Evolutionary conservation across 2,329 filamentous ascomycete species (phyloP), one percentile per base, ranked within the genome.

Genomic region (Pseudogymnoascus sp.): DNA sequence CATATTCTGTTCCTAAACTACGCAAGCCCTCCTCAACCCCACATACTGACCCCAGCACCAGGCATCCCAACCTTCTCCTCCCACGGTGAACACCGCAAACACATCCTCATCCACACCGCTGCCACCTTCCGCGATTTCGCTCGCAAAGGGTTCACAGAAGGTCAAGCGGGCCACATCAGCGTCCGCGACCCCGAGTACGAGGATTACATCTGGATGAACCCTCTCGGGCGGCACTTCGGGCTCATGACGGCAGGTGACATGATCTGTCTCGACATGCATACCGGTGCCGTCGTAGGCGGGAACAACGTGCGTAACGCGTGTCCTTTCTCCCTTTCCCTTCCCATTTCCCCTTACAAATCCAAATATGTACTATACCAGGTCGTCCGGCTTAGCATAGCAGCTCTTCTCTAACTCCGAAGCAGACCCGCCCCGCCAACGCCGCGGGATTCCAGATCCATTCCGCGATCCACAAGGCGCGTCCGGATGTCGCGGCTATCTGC

Each of bases 371-470:
- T 10, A 40, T 59, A 37, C 7, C 6, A 19, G 31, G 8, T 33
- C 1, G 2, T 31, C 28, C 28, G 6, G 6, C 3, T 16, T 41
- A 41, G 7, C 19, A 8, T 6, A 40, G 19, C 19, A 19, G 19
- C 19, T 19, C 11, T n/a, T 12, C 11, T 12, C 46, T 56, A 56
- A 56, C 24, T 16, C 59, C 26, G 24, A 8, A 53, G 6, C 31
- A 72, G 69, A 80, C 74, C 12, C 78, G 82, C 33, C 83, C 87
- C 1, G 81, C 82, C 56, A 91, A 91, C 72, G 82, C 83, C 3
- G 86, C 88, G 0, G 88, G 88, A 5, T 90, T 88, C 71, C 76
- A 85, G 66, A 91, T 91, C 68, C 88, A 91, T 75, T 81, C 81
- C 6, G 87, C 86, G 24, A 78, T 91, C 10, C 84, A 89, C 75